These are phyloP conservation scores for Penicillium rolfsii DNA, from an alignment of 2,329 filamentous ascomycete genomes.

Conservation along the genomic window DNA sequence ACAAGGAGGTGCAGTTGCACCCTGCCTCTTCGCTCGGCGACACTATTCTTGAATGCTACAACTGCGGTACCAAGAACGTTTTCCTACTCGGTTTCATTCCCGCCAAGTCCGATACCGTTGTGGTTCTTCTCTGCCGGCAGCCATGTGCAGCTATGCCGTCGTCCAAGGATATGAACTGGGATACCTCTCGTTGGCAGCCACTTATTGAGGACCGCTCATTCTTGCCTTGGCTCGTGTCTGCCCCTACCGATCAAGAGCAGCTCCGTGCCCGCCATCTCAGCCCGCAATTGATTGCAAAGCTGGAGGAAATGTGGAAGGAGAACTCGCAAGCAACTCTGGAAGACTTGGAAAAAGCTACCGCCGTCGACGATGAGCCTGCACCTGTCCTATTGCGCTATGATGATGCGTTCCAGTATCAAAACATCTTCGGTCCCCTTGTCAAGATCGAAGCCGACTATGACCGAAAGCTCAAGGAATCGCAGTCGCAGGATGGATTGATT, in stretches of 20 bases:
- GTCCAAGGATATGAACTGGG: conserved; percentile 99
- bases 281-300: conserved; percentile 90
- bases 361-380: conserved; percentile 91
- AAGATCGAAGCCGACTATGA: conserved; percentile 99
- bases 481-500: conserved; percentile 92
- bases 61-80: conserved; percentile 98
- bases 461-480: conserved; percentile 96
- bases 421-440: conserved; percentile 95
- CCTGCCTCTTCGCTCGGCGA: conserved; percentile 91
- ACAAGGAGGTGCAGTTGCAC: conserved; percentile 98
- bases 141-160: conserved; percentile 93
- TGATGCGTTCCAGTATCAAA: conserved; percentile 97
- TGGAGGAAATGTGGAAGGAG: conserved; percentile 99
- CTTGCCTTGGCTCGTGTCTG: conserved; percentile 85
- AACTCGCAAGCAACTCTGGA: conserved; percentile 84
- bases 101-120: conserved; percentile 96
- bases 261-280: conserved; percentile 91
- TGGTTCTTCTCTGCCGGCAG: conserved; percentile 93
- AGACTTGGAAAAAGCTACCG: conserved; percentile 87
- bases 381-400: conserved; percentile 93
- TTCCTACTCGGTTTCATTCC: conserved; percentile 98
- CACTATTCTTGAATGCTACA: conserved; percentile 97
- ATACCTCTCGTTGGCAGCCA: conserved; percentile 95
- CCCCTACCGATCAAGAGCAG: conserved; percentile 91
- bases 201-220: conserved; percentile 97